phyloP scores from a whole-genome alignment of 495 filamentous ascomycete genomes.

The Schizothecium vesticola region DNA sequence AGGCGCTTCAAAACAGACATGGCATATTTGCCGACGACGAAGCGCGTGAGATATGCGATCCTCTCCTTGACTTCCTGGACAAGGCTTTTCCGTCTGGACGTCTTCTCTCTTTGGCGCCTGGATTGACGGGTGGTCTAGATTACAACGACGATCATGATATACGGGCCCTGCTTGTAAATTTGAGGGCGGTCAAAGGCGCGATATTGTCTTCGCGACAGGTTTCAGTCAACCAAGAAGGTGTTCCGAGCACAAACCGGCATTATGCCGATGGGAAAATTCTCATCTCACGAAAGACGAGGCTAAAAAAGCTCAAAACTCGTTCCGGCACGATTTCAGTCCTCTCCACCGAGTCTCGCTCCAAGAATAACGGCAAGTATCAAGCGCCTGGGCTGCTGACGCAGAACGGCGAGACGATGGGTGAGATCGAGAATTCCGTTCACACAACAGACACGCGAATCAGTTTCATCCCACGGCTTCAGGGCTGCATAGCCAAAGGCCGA shows the following conservation, averaged over 20 bases:
- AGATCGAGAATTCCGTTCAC: too few relatives aligned
- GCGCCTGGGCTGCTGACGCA: too few relatives aligned
- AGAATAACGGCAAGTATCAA: too few relatives aligned
- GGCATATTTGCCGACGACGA: neutral
- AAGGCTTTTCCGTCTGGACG: neutral
- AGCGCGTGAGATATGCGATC: neutral
- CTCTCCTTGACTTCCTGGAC: neutral
- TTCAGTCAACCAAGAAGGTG: neutral
- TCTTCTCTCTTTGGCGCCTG: neutral
- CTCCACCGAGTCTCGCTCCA: neutral
- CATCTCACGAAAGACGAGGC: neutral
- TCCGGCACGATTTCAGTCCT: neutral
- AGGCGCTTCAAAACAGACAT: neutral
- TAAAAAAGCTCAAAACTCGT: neutral
- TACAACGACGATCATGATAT: neutral
- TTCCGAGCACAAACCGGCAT: neutral
- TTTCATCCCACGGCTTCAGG: neutral
- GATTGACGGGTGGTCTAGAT: neutral
- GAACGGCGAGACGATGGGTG: accelerated
- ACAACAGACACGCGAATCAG: neutral
- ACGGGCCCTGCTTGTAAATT: neutral
- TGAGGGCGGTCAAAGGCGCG: neutral
- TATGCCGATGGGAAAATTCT: neutral
- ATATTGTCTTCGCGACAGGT: neutral
- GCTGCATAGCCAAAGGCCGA: neutral